Percentiles rank a stretch among this genome's conserved stretches.
Evolutionary conservation across 805 yeast genomes (phyloP).

Genomic region (Candida sphagnicola): DNA sequence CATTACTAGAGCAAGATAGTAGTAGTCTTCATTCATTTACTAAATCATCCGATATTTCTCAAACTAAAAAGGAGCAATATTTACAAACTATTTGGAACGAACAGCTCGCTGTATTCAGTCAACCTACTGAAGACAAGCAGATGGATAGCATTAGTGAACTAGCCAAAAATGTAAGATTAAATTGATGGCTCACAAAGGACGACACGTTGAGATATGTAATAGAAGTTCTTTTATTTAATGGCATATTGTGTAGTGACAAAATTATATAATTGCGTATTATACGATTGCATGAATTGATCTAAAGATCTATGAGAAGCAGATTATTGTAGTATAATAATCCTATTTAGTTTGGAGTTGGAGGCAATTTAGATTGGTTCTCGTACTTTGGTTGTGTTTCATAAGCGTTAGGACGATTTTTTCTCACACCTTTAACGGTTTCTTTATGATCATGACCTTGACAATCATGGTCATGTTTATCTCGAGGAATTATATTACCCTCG

Average conservation of each 20-base stretch:
- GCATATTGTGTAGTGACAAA: no score
- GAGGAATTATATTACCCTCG: constrained; percentile 9
- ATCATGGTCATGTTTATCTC: constrained; percentile 10
- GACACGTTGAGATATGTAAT: no score
- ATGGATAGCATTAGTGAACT: neutral
- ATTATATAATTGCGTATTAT: no score
- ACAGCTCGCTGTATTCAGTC: neutral
- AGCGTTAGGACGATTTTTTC: constrained; percentile 61
- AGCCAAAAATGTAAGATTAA: neutral
- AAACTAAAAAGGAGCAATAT: constrained; percentile 1
- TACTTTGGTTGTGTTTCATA: constrained; percentile 84
- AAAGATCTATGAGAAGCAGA: no score
- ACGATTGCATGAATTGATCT: neutral
- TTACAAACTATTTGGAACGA: constrained; percentile 3
- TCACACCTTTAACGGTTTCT: constrained; percentile 22
- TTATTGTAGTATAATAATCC: neutral
- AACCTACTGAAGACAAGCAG: neutral
- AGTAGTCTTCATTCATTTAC: neutral
- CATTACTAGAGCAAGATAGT: constrained; percentile 1
- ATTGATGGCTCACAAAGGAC: no score
- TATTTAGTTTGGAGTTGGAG: neutral
- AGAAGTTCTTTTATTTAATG: no score
- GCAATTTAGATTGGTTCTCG: constrained; percentile 15
- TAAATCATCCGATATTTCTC: neutral
- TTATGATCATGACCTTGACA: constrained; percentile 10